These are phyloP conservation scores for Ganoderma lucidum DNA, from an alignment of 1,284 basidiomycete species.

Conservation along the genomic window DNA sequence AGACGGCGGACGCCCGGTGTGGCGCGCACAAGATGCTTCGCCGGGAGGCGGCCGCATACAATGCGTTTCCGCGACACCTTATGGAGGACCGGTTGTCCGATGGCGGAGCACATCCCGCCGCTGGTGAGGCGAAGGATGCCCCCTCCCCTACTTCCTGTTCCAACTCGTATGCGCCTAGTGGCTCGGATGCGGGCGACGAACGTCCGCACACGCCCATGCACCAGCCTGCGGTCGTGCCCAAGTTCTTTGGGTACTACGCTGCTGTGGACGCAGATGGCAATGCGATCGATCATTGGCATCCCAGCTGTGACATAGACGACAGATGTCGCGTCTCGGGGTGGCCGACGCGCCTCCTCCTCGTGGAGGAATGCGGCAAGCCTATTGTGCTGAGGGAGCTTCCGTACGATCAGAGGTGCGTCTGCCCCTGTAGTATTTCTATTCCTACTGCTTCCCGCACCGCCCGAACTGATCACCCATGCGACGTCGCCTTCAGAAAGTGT, in stretches of 20 bases:
- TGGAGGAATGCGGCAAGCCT: constrained; percentile 56
- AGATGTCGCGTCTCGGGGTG: constrained; percentile 12
- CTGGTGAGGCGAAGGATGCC: neutral
- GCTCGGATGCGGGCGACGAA: neutral
- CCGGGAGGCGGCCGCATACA: constrained; percentile 54
- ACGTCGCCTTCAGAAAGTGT: constrained; percentile 39
- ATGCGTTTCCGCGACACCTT: constrained; percentile 51
- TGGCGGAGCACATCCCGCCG: neutral
- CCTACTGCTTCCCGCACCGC: neutral
- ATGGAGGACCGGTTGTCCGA: constrained; percentile 46
- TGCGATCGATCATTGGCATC: neutral
- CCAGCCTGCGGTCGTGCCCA: constrained; percentile 52
- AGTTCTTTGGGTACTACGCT: constrained; percentile 61
- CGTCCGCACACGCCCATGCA: neutral
- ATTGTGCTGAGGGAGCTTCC: constrained; percentile 30
- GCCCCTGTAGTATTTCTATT: neutral
- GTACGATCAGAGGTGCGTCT: neutral
- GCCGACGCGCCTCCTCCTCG: constrained; percentile 52
- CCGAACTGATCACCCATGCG: neutral
- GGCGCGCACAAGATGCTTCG: constrained; percentile 39
- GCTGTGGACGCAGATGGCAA: constrained; percentile 35
- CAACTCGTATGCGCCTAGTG: no score
- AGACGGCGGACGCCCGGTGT: constrained; percentile 31
- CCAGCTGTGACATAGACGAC: constrained; percentile 2
- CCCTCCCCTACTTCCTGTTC: neutral